phyloP scores from a whole-genome alignment of 78 protist species.

The Dictyostelium brefeldianum region DNA sequence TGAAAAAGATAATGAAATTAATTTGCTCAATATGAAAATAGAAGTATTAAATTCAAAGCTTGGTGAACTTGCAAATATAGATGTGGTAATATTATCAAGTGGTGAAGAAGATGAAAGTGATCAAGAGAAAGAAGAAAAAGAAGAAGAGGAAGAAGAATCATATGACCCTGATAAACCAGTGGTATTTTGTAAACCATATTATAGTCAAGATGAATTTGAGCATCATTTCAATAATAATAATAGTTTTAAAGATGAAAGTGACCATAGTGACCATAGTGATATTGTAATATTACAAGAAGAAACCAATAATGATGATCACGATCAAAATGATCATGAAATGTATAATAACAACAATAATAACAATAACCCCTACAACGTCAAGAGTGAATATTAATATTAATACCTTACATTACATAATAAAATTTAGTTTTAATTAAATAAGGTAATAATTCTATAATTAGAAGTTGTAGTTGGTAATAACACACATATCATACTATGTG shows the following conservation, averaged over 20 bases:
- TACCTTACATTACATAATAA: no score
- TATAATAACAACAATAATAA: background rate
- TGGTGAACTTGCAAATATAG: background rate
- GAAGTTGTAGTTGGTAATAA: no score
- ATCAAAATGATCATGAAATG: background rate
- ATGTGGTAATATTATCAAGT: background rate
- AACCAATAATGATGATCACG: no score
- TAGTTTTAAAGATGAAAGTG: background rate
- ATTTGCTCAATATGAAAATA: background rate
- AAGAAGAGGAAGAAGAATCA: background rate
- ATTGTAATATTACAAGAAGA: background rate
- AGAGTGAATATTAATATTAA: no score
- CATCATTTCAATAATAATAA: background rate
- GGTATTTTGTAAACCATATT: background rate
- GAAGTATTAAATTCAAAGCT: background rate
- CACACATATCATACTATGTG: no score
- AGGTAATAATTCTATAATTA: no score
- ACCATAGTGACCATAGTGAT: background rate
- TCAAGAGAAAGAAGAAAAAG: background rate
- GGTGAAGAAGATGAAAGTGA: background rate
- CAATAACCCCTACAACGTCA: no score
- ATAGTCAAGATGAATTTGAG: background rate
- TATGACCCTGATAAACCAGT: background rate
- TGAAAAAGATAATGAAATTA: background rate
- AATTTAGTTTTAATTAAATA: no score